Conservation (phyloP, 2,329 filamentous ascomycete genomes). For the Beauveria varroae region DNA sequence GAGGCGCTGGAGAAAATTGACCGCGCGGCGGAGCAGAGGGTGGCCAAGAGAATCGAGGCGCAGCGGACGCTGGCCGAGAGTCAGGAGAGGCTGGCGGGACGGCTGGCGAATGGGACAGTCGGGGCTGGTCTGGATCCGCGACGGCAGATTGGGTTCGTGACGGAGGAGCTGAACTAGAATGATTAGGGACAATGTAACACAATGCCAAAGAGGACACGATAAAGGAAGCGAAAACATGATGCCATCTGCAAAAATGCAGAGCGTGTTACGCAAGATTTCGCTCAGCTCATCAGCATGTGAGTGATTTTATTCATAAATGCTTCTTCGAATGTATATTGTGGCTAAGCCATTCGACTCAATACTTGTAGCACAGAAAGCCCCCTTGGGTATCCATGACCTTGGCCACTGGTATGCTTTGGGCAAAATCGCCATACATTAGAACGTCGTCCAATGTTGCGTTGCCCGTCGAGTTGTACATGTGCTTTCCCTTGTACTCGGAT, state of each 20-base stretch:
- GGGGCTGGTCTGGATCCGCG: constrained; percentile 21
- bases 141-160: constrained; percentile 50
- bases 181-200: neutral
- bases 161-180: constrained; percentile 43
- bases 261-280: no score
- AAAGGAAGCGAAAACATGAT: no score
- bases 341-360: neutral
- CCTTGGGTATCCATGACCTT: constrained; percentile 10
- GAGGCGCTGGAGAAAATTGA: constrained; percentile 45
- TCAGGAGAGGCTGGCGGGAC: constrained; percentile 32
- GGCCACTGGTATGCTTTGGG: neutral
- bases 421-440: constrained; percentile 8
- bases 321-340: no score
- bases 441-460: neutral
- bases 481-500: constrained; percentile 1
- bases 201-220: no score
- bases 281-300: no score
- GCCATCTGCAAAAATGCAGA: no score
- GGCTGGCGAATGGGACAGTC: constrained; percentile 34
- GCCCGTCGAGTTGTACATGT: constrained; percentile 12
- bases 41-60: constrained; percentile 38
- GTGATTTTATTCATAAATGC: no score
- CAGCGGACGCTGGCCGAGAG: constrained; percentile 47
- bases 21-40: constrained; percentile 35
- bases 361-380: constrained; percentile 4